Evolutionary conservation across 106 monocot genomes (phyloP), one percentile per base, ranked within the genome.

Genomic region (Dioscorea zingiberensis): DNA sequence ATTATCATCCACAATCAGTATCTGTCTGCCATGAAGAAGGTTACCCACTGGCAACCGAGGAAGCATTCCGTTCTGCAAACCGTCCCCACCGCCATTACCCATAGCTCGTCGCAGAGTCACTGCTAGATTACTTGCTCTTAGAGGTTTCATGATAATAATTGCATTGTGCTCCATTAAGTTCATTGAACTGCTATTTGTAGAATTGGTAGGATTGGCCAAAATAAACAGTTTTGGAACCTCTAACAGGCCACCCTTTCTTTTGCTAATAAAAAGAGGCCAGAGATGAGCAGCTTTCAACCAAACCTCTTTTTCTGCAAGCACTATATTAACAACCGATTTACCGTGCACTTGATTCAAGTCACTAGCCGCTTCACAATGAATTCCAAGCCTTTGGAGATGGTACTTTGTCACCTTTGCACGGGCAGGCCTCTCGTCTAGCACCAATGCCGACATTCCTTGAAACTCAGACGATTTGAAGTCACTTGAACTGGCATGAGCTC

Each of bases 1-100:
- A 59, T 86, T 90, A 55, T 90, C 90, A 78, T 90, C 90, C 27
- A 86, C 90, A 55, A 90, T 83, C 55, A 90, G 53, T 70, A 90
- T 90, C 13, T 69, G 77, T 48, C 75, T 83, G 55, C 83, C 90
- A 75, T 59, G 76, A 26, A 89, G 77, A 51, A 85, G 85, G 57
- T 62, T 81, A 8, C 59, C 55, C 72, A 95, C 74, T 25, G 87
- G 81, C 22, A 70, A 69, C 49, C 72, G 73, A 45, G 77, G 73
- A 23, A 67, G 69, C 25, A 73, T 74, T 53, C 80, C 85, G 65
- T 77, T 82, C 47, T 59, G 72, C 30, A 27, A 32, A 46, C 72
- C 80, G 30, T 82, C 88, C 47, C 76, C 82, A 26, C 71, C 77
- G 32, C 66, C 72, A 51, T 63, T 56, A 30, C 97, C 97, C 78